Evolutionary conservation across 345 rosid genomes (phyloP).

Genomic region (Syzygium jambos): DNA sequence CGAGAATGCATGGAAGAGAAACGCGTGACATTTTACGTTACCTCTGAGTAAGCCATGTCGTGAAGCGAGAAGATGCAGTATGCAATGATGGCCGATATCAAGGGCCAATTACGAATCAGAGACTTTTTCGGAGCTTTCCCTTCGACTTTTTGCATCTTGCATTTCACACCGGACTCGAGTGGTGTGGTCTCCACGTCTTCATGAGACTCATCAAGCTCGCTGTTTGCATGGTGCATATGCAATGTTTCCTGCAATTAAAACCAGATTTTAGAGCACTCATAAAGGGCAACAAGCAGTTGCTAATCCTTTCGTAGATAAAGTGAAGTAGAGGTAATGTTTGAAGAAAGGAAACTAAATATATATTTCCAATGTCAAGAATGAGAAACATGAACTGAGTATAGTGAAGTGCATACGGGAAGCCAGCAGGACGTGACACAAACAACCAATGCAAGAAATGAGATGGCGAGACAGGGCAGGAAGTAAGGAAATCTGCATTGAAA

Average conservation of each 20-base stretch:
- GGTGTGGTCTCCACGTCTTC: slow-evolving; percentile 26
- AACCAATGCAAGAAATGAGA: slow-evolving; percentile 50
- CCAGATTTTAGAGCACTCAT: background rate
- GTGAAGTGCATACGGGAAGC: slow-evolving; percentile 57
- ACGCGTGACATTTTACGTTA: background rate
- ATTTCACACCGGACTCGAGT: background rate
- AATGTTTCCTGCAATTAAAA: slow-evolving; percentile 51
- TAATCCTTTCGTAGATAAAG: background rate
- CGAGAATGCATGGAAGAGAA: background rate
- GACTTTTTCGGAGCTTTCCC: slow-evolving; percentile 20
- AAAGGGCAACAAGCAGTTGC: background rate
- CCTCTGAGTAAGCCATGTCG: slow-evolving; percentile 97
- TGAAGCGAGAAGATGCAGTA: slow-evolving; percentile 85
- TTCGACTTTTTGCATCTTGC: slow-evolving; percentile 7
- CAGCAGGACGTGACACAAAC: slow-evolving; percentile 41
- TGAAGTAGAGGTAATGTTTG: background rate
- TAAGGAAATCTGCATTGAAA: slow-evolving; percentile 63
- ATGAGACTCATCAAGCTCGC: slow-evolving; percentile 17
- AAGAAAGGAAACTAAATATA: background rate
- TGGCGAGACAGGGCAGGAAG: slow-evolving; percentile 60
- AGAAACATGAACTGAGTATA: background rate
- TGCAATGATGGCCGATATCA: slow-evolving; percentile 74
- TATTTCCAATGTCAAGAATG: background rate
- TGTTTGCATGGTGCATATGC: slow-evolving; percentile 41
- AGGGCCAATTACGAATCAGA: slow-evolving; percentile 81